phyloP scores from a whole-genome alignment of 139 green algal species.

The Micractinium conductrix region DNA sequence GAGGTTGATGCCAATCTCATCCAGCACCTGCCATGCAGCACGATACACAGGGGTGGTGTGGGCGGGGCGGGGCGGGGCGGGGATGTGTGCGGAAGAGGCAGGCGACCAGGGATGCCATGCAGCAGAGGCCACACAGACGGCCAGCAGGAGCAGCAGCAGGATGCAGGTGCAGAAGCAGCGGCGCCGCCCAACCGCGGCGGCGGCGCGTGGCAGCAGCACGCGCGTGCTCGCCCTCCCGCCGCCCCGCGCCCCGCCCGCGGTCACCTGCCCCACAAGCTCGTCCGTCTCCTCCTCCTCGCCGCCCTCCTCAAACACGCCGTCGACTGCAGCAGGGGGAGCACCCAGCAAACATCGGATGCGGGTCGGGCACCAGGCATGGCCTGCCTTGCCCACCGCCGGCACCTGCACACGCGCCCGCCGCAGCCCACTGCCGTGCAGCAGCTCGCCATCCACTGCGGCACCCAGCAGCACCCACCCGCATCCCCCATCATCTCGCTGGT shows the following conservation, averaged over 20 bases:
- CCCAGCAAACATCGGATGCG: not conserved
- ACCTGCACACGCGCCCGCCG: too few species aligned
- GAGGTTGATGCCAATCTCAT: conserved; percentile 89
- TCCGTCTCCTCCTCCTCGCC: conserved; percentile 96
- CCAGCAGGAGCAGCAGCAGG: not conserved
- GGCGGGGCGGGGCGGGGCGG: too few species aligned
- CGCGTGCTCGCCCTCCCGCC: not conserved
- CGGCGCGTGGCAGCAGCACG: not conserved
- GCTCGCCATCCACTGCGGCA: too few species aligned
- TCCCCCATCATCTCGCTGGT: conserved; percentile 94
- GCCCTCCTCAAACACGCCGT: conserved; percentile 94
- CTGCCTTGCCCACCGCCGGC: too few species aligned
- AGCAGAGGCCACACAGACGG: not conserved
- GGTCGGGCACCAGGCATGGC: not conserved
- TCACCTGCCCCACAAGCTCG: conserved; percentile 84
- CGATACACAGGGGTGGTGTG: not conserved
- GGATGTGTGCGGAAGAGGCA: not conserved
- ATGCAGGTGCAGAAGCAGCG: not conserved
- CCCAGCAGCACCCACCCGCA: conserved; percentile 1
- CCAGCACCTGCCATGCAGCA: conserved; percentile 68
- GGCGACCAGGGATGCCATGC: not conserved
- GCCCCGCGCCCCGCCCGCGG: not conserved
- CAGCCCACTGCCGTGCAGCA: not conserved
- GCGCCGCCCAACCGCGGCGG: too few species aligned
- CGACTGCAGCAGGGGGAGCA: conserved; percentile 75